Evolutionary conservation across 2,329 filamentous ascomycete species (phyloP).

Genomic region (Aspergillus fijiensis): DNA sequence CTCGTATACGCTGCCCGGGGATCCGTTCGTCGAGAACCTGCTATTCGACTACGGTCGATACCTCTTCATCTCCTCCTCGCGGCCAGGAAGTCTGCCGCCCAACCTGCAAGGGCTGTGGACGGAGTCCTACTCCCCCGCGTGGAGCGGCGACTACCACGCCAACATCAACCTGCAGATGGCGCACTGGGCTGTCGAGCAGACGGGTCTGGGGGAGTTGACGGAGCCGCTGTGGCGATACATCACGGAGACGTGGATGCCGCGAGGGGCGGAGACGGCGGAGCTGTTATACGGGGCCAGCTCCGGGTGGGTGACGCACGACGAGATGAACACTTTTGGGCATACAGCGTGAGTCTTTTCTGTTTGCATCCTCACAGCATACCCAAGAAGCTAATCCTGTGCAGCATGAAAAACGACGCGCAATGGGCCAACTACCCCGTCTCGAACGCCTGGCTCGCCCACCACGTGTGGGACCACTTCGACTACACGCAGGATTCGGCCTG

Average conservation of each 20-base stretch:
- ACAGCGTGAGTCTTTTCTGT: slow-evolving; percentile 37
- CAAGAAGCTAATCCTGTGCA: background rate
- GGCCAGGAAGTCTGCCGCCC: slow-evolving; percentile 52
- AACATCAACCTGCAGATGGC: slow-evolving; percentile 65
- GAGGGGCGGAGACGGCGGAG: slow-evolving; percentile 54
- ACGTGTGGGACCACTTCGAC: slow-evolving; percentile 58
- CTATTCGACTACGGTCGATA: slow-evolving; percentile 56
- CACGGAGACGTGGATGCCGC: slow-evolving; percentile 53
- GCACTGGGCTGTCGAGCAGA: slow-evolving; percentile 57
- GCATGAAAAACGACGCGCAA: slow-evolving; percentile 46
- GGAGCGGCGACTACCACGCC: slow-evolving; percentile 58
- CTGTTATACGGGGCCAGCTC: slow-evolving; percentile 52
- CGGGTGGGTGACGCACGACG: slow-evolving; percentile 58
- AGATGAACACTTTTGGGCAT: slow-evolving; percentile 60
- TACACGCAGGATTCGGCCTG: slow-evolving; percentile 52
- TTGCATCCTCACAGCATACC: too few species aligned
- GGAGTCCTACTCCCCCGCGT: slow-evolving; percentile 46
- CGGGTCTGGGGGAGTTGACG: slow-evolving; percentile 49
- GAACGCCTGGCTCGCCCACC: slow-evolving; percentile 60
- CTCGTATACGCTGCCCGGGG: slow-evolving; percentile 35
- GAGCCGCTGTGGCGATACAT: slow-evolving; percentile 55
- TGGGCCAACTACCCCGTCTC: slow-evolving; percentile 43
- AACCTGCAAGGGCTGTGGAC: slow-evolving; percentile 61
- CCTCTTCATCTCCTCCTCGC: slow-evolving; percentile 55
- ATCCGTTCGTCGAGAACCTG: slow-evolving; percentile 54